A percentile compares a stretch with the other conserved stretches of the same genome.
Conservation (phyloP, 2,329 filamentous ascomycete genomes). For the Coniochaeta ligniaria region DNA sequence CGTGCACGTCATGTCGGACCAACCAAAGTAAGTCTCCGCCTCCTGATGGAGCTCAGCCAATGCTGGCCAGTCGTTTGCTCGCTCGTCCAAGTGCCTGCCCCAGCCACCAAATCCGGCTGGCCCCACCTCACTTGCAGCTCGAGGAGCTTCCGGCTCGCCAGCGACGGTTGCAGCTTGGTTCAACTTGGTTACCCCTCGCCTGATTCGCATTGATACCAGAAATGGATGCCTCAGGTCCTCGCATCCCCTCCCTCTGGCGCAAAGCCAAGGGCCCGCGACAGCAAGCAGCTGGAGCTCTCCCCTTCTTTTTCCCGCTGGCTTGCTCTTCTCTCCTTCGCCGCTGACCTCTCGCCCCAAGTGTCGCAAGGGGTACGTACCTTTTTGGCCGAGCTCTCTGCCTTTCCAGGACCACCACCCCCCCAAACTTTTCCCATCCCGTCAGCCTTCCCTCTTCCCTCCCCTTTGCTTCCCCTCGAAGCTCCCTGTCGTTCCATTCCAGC, state of each 20-base stretch:
- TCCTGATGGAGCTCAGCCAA: not conserved
- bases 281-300: conserved; percentile 12
- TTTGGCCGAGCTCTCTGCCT: conserved; percentile 12
- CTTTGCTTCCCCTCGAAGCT: conserved; percentile 7
- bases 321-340: conserved; percentile 7
- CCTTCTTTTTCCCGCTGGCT: conserved; percentile 2
- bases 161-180: not conserved
- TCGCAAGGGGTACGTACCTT: conserved; percentile 17
- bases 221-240: conserved; percentile 1
- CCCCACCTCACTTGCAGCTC: not conserved
- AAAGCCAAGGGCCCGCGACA: not conserved
- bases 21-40: not conserved
- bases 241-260: not conserved
- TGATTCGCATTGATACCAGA: not conserved
- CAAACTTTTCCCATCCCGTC: conserved; percentile 14
- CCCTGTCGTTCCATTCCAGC: not conserved
- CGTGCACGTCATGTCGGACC: not conserved
- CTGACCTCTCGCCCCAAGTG: conserved; percentile 5
- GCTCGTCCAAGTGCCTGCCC: not conserved
- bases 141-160: not conserved
- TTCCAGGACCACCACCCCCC: conserved; percentile 17
- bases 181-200: not conserved
- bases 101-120: not conserved
- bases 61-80: too few species aligned
- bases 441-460: conserved; percentile 14